Evolutionary conservation across 345 rosid genomes (phyloP).

Genomic region (Reutealis trisperma): DNA sequence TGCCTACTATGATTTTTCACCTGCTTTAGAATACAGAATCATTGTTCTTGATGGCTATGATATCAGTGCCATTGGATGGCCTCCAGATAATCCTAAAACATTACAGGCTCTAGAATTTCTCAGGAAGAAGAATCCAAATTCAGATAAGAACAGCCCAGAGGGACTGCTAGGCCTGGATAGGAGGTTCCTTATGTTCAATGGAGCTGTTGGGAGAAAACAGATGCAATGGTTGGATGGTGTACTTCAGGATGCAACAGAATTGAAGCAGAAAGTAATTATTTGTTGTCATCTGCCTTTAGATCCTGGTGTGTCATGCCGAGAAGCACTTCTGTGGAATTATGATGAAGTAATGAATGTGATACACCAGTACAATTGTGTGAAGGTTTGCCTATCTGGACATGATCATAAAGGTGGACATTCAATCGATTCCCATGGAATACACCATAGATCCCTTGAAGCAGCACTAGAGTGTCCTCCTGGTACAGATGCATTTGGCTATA

Average conservation of each 20-base stretch:
- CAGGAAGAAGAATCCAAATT: slow-evolving; percentile 66
- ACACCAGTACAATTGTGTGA: slow-evolving; percentile 66
- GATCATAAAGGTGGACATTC: slow-evolving; percentile 81
- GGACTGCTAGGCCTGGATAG: slow-evolving; percentile 68
- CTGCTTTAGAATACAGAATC: slow-evolving; percentile 61
- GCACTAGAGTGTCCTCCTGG: slow-evolving; percentile 90
- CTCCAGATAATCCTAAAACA: slow-evolving; percentile 66
- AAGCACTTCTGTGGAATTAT: slow-evolving; percentile 83
- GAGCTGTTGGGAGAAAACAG: slow-evolving; percentile 82
- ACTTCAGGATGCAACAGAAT: slow-evolving; percentile 63
- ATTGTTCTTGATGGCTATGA: slow-evolving; percentile 87
- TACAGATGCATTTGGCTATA: slow-evolving; percentile 69
- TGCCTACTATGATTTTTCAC: slow-evolving; percentile 91
- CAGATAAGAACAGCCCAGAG: slow-evolving; percentile 75
- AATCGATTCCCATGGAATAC: slow-evolving; percentile 75
- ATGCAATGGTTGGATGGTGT: slow-evolving; percentile 67
- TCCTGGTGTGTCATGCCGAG: slow-evolving; percentile 51
- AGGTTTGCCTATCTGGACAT: slow-evolving; percentile 85
- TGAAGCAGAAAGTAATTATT: slow-evolving; percentile 68
- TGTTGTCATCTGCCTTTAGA: slow-evolving; percentile 87
- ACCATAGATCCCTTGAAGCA: slow-evolving; percentile 85
- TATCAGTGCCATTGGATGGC: slow-evolving; percentile 88
- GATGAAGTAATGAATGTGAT: slow-evolving; percentile 77
- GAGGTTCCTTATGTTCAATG: slow-evolving; percentile 89
- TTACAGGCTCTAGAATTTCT: slow-evolving; percentile 68